Evolutionary conservation across 2,329 filamentous ascomycete species (phyloP).

Genomic region (Pyricularia grisea): DNA sequence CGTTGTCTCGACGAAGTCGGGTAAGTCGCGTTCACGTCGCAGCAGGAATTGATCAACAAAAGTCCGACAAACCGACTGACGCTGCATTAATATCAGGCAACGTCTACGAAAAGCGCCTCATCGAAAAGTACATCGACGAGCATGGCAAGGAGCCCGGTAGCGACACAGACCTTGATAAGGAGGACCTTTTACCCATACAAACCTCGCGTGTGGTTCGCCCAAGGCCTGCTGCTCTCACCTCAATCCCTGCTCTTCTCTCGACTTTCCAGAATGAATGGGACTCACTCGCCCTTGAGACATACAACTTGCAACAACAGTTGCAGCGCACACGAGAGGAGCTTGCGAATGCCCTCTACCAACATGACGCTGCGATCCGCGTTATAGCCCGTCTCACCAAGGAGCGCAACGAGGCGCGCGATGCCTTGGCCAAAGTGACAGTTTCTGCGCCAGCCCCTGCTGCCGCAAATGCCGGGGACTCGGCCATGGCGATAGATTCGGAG

Average conservation of each 20-base stretch:
- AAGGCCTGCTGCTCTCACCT: constrained; percentile 86
- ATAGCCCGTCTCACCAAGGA: constrained; percentile 88
- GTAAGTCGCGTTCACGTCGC: constrained; percentile 36
- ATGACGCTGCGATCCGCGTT: constrained; percentile 92
- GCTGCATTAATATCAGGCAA: constrained; percentile 44
- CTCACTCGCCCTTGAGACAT: constrained; percentile 81
- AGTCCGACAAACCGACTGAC: constrained; percentile 9
- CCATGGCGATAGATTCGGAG: constrained; percentile 86
- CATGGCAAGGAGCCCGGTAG: constrained; percentile 89
- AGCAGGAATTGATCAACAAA: background rate
- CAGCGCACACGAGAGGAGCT: constrained; percentile 88
- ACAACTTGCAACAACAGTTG: constrained; percentile 82
- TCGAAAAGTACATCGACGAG: constrained; percentile 90
- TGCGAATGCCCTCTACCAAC: constrained; percentile 87
- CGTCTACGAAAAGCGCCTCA: constrained; percentile 89
- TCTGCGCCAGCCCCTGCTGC: constrained; percentile 17
- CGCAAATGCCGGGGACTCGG: constrained; percentile 38
- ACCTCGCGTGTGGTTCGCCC: constrained; percentile 76
- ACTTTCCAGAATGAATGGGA: constrained; percentile 99
- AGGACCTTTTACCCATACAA: constrained; percentile 85
- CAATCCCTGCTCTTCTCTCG: constrained; percentile 86
- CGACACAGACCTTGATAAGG: constrained; percentile 70
- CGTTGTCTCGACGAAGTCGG: constrained; percentile 90
- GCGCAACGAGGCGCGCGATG: constrained; percentile 83
- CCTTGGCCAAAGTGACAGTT: constrained; percentile 76